Conservation (phyloP, 208 protist species). For the Acanthamoeba castellanii region DNA sequence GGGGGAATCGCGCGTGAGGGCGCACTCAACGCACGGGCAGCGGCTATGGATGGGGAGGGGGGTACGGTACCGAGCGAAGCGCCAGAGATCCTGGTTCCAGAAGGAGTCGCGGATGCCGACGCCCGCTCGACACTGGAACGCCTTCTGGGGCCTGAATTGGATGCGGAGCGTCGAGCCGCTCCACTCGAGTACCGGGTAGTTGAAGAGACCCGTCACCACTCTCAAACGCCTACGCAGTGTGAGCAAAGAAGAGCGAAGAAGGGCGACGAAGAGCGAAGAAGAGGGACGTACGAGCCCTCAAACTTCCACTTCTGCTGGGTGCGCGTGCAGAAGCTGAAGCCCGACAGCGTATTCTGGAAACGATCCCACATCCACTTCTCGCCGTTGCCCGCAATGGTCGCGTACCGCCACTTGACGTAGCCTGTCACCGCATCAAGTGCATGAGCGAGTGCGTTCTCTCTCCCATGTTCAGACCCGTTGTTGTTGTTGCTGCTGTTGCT, state of each 20-base stretch:
- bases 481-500: background rate
- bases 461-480: background rate
- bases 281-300: background rate
- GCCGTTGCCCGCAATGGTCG: background rate
- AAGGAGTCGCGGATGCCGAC: slow-evolving; percentile 2
- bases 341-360: background rate
- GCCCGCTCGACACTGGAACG: background rate
- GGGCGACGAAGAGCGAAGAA: too few relatives aligned
- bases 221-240: background rate
- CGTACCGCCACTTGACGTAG: slow-evolving; percentile 24
- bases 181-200: background rate
- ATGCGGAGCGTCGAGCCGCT: background rate
- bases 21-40: background rate
- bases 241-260: too few relatives aligned
- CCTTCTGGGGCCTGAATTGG: background rate
- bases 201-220: background rate
- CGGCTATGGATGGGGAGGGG: background rate
- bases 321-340: slow-evolving; percentile 29
- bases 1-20: background rate
- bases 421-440: background rate
- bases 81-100: background rate
- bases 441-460: too few relatives aligned
- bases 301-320: background rate
- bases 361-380: slow-evolving; percentile 16
- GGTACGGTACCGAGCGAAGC: background rate